phyloP scores from a whole-genome alignment of 768 basidiomycete species.

The Leucocoprinus leucothites region DNA sequence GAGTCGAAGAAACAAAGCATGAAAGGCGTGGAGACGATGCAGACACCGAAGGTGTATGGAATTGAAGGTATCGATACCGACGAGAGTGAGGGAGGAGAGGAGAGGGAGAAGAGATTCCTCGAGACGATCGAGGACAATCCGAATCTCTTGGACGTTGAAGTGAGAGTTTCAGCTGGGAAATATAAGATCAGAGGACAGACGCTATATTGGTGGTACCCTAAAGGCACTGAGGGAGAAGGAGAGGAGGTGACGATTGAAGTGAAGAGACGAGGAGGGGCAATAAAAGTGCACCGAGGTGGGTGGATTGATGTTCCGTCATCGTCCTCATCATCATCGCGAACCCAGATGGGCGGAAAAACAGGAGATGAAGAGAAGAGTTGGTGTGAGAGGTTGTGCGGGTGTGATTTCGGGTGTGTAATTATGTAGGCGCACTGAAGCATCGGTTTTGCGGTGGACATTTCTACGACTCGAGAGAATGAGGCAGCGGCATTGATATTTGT shows the following conservation, averaged over 20 bases:
- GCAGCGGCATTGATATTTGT: too few species aligned
- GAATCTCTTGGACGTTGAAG: conserved; percentile 38
- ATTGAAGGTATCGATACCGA: background rate
- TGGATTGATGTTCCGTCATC: conserved; percentile 3
- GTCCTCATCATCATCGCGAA: too few species aligned
- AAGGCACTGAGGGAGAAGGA: conserved; percentile 27
- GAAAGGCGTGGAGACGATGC: conserved; percentile 3
- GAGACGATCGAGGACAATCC: conserved; percentile 17
- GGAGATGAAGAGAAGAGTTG: conserved; percentile 10
- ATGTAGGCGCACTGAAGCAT: conserved; percentile 4
- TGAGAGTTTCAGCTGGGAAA: conserved; percentile 39
- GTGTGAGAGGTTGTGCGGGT: conserved; percentile 12
- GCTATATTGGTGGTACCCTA: conserved; percentile 52
- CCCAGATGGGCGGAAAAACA: background rate
- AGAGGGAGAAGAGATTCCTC: conserved; percentile 13
- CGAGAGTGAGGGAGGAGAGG: background rate
- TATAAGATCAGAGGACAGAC: conserved; percentile 46
- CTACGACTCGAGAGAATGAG: too few species aligned
- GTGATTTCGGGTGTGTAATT: conserved; percentile 8
- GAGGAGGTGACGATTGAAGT: conserved; percentile 28
- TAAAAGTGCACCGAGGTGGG: conserved; percentile 20
- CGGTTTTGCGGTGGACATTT: background rate
- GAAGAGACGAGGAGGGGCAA: conserved; percentile 26
- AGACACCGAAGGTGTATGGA: conserved; percentile 5
- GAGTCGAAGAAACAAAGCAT: conserved; percentile 1